Evolutionary conservation across 345 rosid species (phyloP).

Genomic region (Psidium friedrichsthalianum): DNA sequence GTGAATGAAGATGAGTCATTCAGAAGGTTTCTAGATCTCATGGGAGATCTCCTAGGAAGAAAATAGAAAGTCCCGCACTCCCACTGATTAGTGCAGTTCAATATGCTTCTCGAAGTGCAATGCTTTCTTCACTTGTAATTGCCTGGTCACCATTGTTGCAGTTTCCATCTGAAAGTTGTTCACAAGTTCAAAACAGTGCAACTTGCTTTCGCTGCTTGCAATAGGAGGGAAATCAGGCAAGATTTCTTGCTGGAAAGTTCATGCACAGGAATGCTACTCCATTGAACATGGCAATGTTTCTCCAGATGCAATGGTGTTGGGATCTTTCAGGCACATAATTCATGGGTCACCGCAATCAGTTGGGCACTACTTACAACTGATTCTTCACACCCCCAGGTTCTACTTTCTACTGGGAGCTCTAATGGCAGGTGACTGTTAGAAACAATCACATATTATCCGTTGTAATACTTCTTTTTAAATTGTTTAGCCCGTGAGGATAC

Average conservation of each 20-base stretch:
- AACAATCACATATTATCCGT: background rate
- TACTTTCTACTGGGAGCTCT: slow-evolving; percentile 77
- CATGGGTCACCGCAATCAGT: slow-evolving; percentile 72
- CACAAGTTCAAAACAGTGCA: slow-evolving; percentile 17
- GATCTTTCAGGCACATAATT: slow-evolving; percentile 60
- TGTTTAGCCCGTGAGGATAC: background rate
- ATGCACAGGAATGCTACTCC: slow-evolving; percentile 52
- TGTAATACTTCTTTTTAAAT: background rate
- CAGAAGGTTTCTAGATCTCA: background rate
- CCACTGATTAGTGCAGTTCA: slow-evolving; percentile 43
- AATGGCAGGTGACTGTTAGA: slow-evolving; percentile 83
- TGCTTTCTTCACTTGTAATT: slow-evolving; percentile 50
- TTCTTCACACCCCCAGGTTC: slow-evolving; percentile 39
- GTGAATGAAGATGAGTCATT: background rate
- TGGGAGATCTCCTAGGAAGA: background rate
- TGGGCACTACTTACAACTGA: slow-evolving; percentile 37
- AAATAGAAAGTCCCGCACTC: slow-evolving; percentile 2
- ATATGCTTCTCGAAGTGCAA: slow-evolving; percentile 64
- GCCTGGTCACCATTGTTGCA: slow-evolving; percentile 79
- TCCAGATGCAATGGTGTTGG: slow-evolving; percentile 32
- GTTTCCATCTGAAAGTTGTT: slow-evolving; percentile 22
- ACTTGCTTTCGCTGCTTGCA: slow-evolving; percentile 69
- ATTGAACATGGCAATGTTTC: slow-evolving; percentile 34
- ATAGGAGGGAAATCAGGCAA: slow-evolving; percentile 80
- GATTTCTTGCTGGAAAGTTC: slow-evolving; percentile 73